Percentiles rank a stretch among this genome's conserved stretches.
phyloP scores from a whole-genome alignment of 1,284 basidiomycete species.

The Puccinia polysora region DNA sequence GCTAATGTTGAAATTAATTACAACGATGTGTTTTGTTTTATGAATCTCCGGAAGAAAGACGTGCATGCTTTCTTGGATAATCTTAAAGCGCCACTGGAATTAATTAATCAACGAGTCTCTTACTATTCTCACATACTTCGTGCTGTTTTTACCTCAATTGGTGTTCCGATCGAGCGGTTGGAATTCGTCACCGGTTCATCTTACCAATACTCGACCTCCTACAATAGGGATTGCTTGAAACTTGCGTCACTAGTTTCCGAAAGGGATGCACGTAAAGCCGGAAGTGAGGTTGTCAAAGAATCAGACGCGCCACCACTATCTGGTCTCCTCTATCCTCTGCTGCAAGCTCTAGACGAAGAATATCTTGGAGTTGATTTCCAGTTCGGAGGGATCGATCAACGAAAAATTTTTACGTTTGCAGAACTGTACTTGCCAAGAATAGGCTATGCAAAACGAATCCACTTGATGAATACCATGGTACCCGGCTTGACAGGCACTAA shows the following conservation, averaged over 20 bases:
- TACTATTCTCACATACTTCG: conserved; percentile 83
- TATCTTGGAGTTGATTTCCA: conserved; percentile 95
- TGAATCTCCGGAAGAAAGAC: conserved; percentile 58
- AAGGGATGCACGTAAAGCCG: conserved; percentile 95
- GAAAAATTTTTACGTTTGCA: conserved; percentile 98
- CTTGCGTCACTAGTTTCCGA: conserved; percentile 84
- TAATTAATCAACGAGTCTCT: conserved; percentile 78
- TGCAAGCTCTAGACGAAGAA: conserved; percentile 96
- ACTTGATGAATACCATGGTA: conserved; percentile 98
- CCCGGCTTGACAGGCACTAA: conserved; percentile 90
- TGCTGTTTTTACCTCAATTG: conserved; percentile 77
- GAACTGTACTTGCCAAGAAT: conserved; percentile 89
- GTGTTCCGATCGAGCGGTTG: conserved; percentile 79
- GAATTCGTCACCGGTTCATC: conserved; percentile 81
- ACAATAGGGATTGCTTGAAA: conserved; percentile 91
- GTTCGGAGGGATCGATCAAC: conserved; percentile 97
- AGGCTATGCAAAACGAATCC: conserved; percentile 89
- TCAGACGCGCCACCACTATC: conserved; percentile 85
- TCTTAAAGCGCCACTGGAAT: conserved; percentile 91
- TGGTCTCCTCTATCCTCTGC: conserved; percentile 87
- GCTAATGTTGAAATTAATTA: conserved; percentile 14
- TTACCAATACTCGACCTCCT: conserved; percentile 86
- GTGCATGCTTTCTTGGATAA: conserved; percentile 98
- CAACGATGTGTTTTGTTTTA: neutral
- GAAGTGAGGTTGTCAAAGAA: conserved; percentile 99